phyloP scores from a whole-genome alignment of 495 filamentous ascomycete genomes.

The Hypoxylon rickii region DNA sequence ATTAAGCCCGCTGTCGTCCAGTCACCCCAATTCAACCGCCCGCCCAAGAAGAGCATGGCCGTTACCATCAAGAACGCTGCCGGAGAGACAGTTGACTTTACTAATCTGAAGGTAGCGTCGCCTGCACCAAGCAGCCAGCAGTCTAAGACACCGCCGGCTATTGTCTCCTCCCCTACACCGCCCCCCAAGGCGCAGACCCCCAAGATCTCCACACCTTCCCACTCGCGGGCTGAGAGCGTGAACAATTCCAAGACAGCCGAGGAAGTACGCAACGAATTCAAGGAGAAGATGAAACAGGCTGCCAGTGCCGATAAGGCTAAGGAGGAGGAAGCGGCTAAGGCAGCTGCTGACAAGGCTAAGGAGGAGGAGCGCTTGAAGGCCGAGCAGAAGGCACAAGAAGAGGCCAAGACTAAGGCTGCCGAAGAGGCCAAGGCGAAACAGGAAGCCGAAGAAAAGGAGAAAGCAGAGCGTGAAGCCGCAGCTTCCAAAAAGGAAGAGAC shows the following conservation, averaged over 20 bases:
- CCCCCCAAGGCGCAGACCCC: slow-evolving; percentile 51
- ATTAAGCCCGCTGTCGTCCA: slow-evolving; percentile 64
- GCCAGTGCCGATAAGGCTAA: slow-evolving; percentile 45
- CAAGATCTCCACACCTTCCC: slow-evolving; percentile 48
- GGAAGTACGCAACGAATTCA: slow-evolving; percentile 57
- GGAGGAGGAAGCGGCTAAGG: slow-evolving; percentile 53
- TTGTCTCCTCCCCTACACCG: slow-evolving; percentile 57
- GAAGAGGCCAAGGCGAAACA: slow-evolving; percentile 51
- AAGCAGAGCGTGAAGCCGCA: slow-evolving; percentile 11
- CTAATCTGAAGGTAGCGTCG: slow-evolving; percentile 45
- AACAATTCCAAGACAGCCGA: slow-evolving; percentile 50
- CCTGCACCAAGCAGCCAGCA: slow-evolving; percentile 53
- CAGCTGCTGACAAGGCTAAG: slow-evolving; percentile 38
- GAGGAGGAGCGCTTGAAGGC: slow-evolving; percentile 33
- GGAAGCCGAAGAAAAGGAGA: slow-evolving; percentile 42
- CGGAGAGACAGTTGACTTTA: slow-evolving; percentile 62
- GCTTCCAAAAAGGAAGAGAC: slow-evolving; percentile 48
- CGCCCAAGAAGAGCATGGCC: slow-evolving; percentile 65
- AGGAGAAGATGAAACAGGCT: slow-evolving; percentile 53
- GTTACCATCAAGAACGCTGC: slow-evolving; percentile 80
- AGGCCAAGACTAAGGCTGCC: slow-evolving; percentile 64
- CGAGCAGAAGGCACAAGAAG: slow-evolving; percentile 68
- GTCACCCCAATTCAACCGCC: slow-evolving; percentile 61
- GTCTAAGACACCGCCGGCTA: slow-evolving; percentile 57
- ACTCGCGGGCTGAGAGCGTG: slow-evolving; percentile 54